Conservation (phyloP, 2,329 filamentous ascomycete species). For the Apiospora kogelbergensis region DNA sequence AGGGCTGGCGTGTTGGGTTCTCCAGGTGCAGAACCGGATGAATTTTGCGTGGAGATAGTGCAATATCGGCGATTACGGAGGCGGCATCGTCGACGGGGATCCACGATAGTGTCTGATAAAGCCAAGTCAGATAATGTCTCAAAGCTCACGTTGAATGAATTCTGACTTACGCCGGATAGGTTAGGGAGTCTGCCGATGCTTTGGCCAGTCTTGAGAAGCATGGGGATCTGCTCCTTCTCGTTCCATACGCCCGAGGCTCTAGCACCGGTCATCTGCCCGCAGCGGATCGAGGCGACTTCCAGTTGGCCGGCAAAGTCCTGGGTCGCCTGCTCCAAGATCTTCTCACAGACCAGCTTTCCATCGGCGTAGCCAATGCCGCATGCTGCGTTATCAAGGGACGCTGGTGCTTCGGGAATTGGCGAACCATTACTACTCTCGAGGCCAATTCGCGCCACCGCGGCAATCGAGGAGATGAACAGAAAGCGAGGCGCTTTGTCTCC, state of each 20-base stretch:
- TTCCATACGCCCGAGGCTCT: conserved; percentile 19
- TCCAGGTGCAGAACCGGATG: background rate
- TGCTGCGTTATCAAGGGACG: conserved; percentile 14
- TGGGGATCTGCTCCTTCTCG: conserved; percentile 21
- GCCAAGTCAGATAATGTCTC: background rate
- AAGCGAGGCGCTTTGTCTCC: background rate
- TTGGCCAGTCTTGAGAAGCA: conserved; percentile 20
- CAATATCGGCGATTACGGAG: background rate
- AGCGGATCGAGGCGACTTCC: conserved; percentile 19
- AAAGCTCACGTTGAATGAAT: no score
- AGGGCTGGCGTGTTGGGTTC: background rate
- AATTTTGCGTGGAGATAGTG: background rate
- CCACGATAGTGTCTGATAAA: background rate
- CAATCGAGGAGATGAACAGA: background rate
- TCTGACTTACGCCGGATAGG: background rate
- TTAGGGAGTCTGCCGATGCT: conserved; percentile 17
- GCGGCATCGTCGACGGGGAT: background rate
- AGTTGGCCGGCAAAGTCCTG: conserved; percentile 10
- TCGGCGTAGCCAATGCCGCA: conserved; percentile 24
- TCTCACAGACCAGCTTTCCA: conserved; percentile 24
- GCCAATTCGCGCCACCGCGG: background rate
- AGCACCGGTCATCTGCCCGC: conserved; percentile 22
- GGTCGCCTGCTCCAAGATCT: conserved; percentile 19
- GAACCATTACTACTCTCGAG: background rate
- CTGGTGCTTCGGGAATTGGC: conserved; percentile 8